Evolutionary conservation across 1,139 yeast genomes (phyloP).

Genomic region (Kurtzmaniella quercitrusa): DNA sequence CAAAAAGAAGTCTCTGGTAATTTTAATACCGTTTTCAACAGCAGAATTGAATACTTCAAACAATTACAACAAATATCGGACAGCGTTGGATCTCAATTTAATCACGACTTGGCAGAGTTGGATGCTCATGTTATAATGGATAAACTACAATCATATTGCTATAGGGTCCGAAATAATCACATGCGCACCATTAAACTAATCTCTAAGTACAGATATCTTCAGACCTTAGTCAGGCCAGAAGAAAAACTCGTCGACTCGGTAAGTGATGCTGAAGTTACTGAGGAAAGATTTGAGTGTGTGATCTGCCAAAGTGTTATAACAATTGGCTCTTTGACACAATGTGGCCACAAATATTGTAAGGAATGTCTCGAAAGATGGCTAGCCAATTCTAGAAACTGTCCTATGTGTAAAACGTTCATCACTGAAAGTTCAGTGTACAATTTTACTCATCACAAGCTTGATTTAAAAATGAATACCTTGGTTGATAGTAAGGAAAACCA

Average conservation of each 20-base stretch:
- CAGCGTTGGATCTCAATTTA: conserved; percentile 45
- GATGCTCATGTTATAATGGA: conserved; percentile 1
- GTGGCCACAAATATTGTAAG: conserved; percentile 88
- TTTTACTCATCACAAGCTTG: conserved; percentile 49
- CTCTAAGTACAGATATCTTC: conserved; percentile 60
- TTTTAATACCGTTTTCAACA: conserved; percentile 67
- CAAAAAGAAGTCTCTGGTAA: conserved; percentile 48
- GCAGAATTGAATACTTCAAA: conserved; percentile 74
- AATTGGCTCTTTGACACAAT: conserved; percentile 74
- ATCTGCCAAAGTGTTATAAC: conserved; percentile 72
- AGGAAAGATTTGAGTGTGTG: conserved; percentile 54
- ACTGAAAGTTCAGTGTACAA: conserved; percentile 48
- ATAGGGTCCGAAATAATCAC: conserved; percentile 8
- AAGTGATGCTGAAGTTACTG: conserved; percentile 16
- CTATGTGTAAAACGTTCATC: conserved; percentile 64
- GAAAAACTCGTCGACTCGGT: conserved; percentile 11
- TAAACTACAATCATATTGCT: conserved; percentile 1
- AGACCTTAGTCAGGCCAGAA: conserved; percentile 32
- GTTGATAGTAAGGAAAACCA: conserved; percentile 17
- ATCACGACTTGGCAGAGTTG: conserved; percentile 16
- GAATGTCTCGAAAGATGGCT: conserved; percentile 78
- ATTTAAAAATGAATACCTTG: conserved; percentile 46
- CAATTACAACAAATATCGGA: conserved; percentile 86
- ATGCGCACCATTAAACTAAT: conserved; percentile 34
- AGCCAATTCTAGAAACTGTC: conserved; percentile 54